Base-by-base conservation (phyloP, 805 yeast species). In the Starmerella floricola region DNA sequence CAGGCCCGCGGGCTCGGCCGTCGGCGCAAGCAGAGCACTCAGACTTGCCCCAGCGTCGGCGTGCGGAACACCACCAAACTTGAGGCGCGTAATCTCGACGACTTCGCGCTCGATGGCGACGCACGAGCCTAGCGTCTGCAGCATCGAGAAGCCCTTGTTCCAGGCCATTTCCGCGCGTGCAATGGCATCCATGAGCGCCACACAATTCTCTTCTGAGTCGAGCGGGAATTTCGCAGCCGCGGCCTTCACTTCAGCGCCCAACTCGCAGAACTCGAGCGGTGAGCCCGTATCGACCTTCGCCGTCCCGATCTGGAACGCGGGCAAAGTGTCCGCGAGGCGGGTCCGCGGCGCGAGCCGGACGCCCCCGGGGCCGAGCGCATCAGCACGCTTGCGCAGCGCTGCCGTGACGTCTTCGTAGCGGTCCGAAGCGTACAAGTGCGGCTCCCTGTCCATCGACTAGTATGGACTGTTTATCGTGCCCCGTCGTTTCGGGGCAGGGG, bases 101-200 rank as follows among this genome's bases (percentile, higher is more conserved):
- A 80, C 57, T n/a, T 78, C 51, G 17, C 69, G 64, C 51, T 80
- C 85, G 18, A 85, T 77, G 53, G 78, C 79, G 17, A 82, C 63
- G 54, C 87, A 80, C 48, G 93, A 75, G 34, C 85, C 63, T 1
- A 88, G 71, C 0, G 88, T 82, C 18, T 78, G 81, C n/a, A 85
- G 73, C 34, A 85, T 62, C 6, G 87, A 73, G 45, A 79, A 71
- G 44, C 84, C 84, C 42, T 73, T 68, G 31, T 84, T 65, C 97
- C 97, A 88, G 8, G 76, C 65, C 59, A 78, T 69, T 29, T 77
- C 64, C 27, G 72, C 61, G 32, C 73, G 64, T 8, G 78, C 55
- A 13, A 85, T 58, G 31, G 69, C 63, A 52, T 74, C 78, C 48
- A 74, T 63, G 6, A 80, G 61, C 34, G 73, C 69, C 3, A 71